A percentile compares a stretch with the other conserved stretches of the same genome.
These are phyloP conservation scores for Pseudogymnoascus sp. DNA, from an alignment of 2,329 filamentous ascomycete genomes.

Conservation along the genomic window DNA sequence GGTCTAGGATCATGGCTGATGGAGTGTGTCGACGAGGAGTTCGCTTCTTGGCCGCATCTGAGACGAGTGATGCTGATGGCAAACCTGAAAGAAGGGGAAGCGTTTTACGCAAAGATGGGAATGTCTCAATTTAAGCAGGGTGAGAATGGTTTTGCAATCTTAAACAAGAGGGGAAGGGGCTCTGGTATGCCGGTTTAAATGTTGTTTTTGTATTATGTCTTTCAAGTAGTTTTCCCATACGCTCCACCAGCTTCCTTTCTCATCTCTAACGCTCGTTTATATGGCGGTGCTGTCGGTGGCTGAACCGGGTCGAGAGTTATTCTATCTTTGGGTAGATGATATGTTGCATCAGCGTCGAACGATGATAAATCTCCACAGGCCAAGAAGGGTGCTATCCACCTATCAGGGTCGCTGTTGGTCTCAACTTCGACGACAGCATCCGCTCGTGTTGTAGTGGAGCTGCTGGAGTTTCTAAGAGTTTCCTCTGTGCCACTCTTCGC, in stretches of 20 bases:
- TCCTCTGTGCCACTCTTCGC: conserved; percentile 36
- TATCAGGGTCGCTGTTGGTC: conserved; percentile 40
- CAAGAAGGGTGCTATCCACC: conserved; percentile 90
- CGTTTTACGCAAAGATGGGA: conserved; percentile 24
- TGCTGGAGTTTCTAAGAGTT: conserved; percentile 29
- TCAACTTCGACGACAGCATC: conserved; percentile 23
- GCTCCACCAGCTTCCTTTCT: conserved; percentile 68
- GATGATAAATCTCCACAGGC: conserved; percentile 94
- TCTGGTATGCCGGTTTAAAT: background rate
- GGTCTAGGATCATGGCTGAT: conserved; percentile 62
- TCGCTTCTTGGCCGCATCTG: conserved; percentile 51
- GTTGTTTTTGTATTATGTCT: background rate
- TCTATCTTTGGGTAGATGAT: conserved; percentile 77
- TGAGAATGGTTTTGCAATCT: conserved; percentile 13
- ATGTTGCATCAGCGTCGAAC: conserved; percentile 93
- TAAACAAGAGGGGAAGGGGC: conserved; percentile 9
- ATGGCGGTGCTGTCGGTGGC: conserved; percentile 90
- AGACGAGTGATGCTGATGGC: conserved; percentile 46
- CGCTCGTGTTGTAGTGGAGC: conserved; percentile 12
- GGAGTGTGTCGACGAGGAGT: conserved; percentile 48
- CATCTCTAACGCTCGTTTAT: conserved; percentile 83
- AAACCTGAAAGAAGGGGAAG: conserved; percentile 12
- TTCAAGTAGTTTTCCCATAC: conserved; percentile 25
- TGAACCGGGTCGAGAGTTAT: conserved; percentile 87
- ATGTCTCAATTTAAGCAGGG: conserved; percentile 19